Conservation (phyloP, 768 basidiomycete genomes). For the Panaeolus cyanescens region DNA sequence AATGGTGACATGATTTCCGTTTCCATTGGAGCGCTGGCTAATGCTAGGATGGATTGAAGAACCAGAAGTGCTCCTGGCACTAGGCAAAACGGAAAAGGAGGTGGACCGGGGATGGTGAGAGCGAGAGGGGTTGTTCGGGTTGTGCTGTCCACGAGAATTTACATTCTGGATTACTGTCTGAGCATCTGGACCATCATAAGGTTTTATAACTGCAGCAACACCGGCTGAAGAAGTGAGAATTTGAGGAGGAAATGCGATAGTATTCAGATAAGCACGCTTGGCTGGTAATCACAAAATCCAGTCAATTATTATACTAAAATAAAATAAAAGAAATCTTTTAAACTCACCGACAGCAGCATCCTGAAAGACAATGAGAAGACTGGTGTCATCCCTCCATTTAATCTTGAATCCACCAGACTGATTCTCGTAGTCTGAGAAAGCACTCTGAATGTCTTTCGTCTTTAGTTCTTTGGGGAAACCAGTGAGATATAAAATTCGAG, state of each 20-base stretch:
- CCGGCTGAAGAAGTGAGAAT: conserved; percentile 62
- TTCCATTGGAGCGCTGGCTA: conserved; percentile 29
- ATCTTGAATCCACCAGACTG: conserved; percentile 94
- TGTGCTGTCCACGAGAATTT: conserved; percentile 69
- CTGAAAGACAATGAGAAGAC: conserved; percentile 90
- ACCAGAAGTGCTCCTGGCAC: conserved; percentile 46
- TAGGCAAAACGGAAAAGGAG: conserved; percentile 66
- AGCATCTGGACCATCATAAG: conserved; percentile 95
- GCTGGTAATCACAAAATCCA: conserved; percentile 46
- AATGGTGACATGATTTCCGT: conserved; percentile 47
- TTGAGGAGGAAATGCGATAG: conserved; percentile 80
- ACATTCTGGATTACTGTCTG: conserved; percentile 82
- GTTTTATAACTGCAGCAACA: conserved; percentile 66
- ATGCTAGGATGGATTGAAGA: conserved; percentile 37
- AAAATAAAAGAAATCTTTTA: conserved; percentile 8
- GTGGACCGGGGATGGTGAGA: conserved; percentile 72
- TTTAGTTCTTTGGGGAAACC: conserved; percentile 96
- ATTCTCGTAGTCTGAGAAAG: conserved; percentile 88
- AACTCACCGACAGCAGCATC: conserved; percentile 88
- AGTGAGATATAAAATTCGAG: conserved; percentile 89
- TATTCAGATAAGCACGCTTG: conserved; percentile 92
- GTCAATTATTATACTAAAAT: conserved; percentile 8
- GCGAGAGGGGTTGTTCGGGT: conserved; percentile 62
- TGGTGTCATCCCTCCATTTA: conserved; percentile 98
- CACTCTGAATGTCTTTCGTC: conserved; percentile 92